phyloP scores from a whole-genome alignment of 2,329 filamentous ascomycete genomes.

The Aspergillus flavus region DNA sequence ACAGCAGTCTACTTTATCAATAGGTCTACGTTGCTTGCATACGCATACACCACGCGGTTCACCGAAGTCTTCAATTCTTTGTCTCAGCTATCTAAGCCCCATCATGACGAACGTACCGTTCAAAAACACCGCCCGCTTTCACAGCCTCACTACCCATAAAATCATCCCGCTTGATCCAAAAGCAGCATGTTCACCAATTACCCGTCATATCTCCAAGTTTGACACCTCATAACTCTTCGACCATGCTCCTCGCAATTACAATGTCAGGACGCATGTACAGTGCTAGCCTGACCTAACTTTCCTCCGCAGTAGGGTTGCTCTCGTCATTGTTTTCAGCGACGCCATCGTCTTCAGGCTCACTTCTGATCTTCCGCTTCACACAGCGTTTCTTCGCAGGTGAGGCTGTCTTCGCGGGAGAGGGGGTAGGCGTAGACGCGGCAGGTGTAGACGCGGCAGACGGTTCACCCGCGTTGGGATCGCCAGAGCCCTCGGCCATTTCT shows the following conservation, averaged over 20 bases:
- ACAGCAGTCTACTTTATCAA: neutral
- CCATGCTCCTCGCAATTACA: neutral
- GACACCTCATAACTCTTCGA: neutral
- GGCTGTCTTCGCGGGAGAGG: neutral
- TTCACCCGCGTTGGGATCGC: constrained; percentile 7
- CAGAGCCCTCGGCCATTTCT: constrained; percentile 12
- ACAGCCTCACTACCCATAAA: neutral
- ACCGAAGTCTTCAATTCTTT: neutral
- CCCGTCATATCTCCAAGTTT: neutral
- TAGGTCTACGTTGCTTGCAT: neutral
- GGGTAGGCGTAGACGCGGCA: neutral
- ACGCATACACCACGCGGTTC: neutral
- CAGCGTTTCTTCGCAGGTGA: neutral
- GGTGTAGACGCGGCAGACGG: neutral
- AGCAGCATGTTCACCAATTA: neutral
- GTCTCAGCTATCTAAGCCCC: neutral
- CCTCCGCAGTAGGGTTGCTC: neutral
- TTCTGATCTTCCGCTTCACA: neutral
- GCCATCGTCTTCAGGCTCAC: neutral
- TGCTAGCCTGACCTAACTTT: too few relatives aligned
- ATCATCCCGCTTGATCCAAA: too few relatives aligned
- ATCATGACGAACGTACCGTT: neutral
- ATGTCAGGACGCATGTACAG: neutral
- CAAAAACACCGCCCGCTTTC: neutral
- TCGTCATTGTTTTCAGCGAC: neutral